Conservation (phyloP, 495 filamentous ascomycete species). For the Lasiosphaeria miniovina region DNA sequence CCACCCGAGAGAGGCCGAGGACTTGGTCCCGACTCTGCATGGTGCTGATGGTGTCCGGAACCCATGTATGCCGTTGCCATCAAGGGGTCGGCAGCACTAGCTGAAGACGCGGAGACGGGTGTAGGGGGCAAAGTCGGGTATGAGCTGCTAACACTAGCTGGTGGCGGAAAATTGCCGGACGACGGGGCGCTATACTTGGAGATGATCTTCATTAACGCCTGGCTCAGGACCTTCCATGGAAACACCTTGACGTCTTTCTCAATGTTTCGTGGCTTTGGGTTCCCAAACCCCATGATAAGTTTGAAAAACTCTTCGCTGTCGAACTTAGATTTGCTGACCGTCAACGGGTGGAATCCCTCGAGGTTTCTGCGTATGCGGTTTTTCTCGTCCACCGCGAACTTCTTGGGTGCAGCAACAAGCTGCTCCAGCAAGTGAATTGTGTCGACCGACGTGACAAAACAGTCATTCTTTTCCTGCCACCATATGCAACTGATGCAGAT, state of each 20-base stretch:
- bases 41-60: conserved; percentile 40
- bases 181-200: conserved; percentile 72
- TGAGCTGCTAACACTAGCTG: conserved; percentile 33
- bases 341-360: conserved; percentile 84
- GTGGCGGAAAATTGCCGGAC: conserved; percentile 29
- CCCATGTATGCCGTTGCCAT: conserved; percentile 24
- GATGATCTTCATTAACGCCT: conserved; percentile 93
- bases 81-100: conserved; percentile 15
- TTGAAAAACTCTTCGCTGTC: conserved; percentile 98
- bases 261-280: conserved; percentile 92
- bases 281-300: conserved; percentile 95
- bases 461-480: conserved; percentile 88
- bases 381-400: conserved; percentile 94
- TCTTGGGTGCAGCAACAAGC: conserved; percentile 63
- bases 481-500: conserved; percentile 87
- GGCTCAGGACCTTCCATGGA: conserved; percentile 79
- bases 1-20: conserved; percentile 41
- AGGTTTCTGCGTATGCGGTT: conserved; percentile 94
- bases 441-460: conserved; percentile 92
- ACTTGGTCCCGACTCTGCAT: conserved; percentile 38
- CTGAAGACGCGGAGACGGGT: conserved; percentile 29
- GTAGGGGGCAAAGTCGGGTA: conserved; percentile 41
- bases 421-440: conserved; percentile 91
- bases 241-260: conserved; percentile 99
- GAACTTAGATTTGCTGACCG: conserved; percentile 84